phyloP scores from a whole-genome alignment of 768 basidiomycete genomes.

The Termitomyces sp. region DNA sequence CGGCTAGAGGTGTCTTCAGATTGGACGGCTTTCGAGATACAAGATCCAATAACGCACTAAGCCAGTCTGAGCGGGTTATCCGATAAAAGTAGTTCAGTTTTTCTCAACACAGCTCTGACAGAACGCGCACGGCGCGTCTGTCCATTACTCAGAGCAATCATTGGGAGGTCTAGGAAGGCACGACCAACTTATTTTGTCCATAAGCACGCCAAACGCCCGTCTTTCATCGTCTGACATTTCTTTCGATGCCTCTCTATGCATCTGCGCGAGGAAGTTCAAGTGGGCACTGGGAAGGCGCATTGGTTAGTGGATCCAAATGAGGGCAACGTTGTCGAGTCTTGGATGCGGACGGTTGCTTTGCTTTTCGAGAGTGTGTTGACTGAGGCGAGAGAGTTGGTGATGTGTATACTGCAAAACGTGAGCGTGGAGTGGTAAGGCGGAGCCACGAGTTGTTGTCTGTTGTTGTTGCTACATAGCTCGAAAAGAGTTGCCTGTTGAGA shows the following conservation, averaged over 20 bases:
- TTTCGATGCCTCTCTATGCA: conserved; percentile 13
- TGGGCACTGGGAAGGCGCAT: conserved; percentile 22
- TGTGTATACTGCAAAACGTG: too few species aligned
- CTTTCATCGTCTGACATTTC: conserved; percentile 19
- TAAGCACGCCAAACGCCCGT: conserved; percentile 48
- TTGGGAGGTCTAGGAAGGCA: conserved; percentile 72
- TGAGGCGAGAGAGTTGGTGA: too few species aligned
- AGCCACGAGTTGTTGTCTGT: too few species aligned
- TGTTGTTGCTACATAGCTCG: too few species aligned
- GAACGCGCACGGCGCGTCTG: conserved; percentile 89
- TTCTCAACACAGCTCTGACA: conserved; percentile 64
- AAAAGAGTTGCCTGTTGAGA: too few species aligned
- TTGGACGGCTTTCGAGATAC: not conserved
- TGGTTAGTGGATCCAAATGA: too few species aligned
- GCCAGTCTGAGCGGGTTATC: conserved; percentile 93
- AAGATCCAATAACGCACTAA: conserved; percentile 41
- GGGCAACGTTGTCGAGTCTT: too few species aligned
- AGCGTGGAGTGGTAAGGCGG: too few species aligned
- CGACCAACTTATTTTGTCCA: conserved; percentile 49
- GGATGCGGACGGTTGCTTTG: too few species aligned
- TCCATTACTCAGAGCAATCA: conserved; percentile 86
- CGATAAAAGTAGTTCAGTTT: conserved; percentile 75
- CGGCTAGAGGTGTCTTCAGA: conserved; percentile 45
- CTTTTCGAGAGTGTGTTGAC: too few species aligned
- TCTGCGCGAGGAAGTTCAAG: conserved; percentile 17